Evolutionary conservation across 2,329 filamentous ascomycete genomes (phyloP).

Genomic region (Aureobasidium subglaciale): DNA sequence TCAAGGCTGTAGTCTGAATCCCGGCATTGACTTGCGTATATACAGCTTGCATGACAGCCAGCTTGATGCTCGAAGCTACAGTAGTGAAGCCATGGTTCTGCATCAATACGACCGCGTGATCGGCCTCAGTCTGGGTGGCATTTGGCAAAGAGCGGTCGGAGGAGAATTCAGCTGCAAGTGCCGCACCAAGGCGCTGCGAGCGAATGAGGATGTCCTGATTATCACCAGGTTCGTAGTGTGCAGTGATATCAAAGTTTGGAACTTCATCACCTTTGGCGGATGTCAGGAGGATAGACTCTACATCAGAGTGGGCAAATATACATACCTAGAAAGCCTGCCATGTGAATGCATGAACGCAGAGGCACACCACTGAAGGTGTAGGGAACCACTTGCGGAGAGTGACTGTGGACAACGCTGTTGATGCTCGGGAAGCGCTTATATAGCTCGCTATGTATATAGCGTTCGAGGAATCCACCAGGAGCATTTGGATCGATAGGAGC

Average conservation of each 20-base stretch:
- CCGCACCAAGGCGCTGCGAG: conserved; percentile 18
- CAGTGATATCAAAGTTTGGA: conserved; percentile 22
- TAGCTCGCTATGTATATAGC: conserved; percentile 43
- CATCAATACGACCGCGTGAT: conserved; percentile 39
- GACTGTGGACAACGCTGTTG: conserved; percentile 39
- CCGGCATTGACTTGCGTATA: conserved; percentile 40
- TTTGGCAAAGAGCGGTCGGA: not conserved
- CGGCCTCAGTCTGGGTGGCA: conserved; percentile 12
- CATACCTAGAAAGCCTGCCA: conserved; percentile 38
- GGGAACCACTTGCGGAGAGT: conserved; percentile 37
- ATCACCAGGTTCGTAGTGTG: conserved; percentile 18
- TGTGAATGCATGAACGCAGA: conserved; percentile 37
- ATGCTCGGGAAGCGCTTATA: conserved; percentile 36
- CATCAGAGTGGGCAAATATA: too few relatives aligned
- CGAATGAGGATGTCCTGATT: conserved; percentile 23
- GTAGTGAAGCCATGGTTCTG: conserved; percentile 40
- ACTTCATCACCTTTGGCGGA: conserved; percentile 14
- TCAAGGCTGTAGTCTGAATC: conserved; percentile 35
- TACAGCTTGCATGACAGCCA: conserved; percentile 36
- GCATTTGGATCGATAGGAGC: conserved; percentile 35
- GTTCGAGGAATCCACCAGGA: conserved; percentile 36
- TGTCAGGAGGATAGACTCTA: too few relatives aligned
- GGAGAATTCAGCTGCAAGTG: conserved; percentile 20
- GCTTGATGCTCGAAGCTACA: conserved; percentile 32
- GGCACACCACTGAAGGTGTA: conserved; percentile 36